Evolutionary conservation across 2,329 filamentous ascomycete genomes (phyloP).

Genomic region (Lachnellula hyalina): DNA sequence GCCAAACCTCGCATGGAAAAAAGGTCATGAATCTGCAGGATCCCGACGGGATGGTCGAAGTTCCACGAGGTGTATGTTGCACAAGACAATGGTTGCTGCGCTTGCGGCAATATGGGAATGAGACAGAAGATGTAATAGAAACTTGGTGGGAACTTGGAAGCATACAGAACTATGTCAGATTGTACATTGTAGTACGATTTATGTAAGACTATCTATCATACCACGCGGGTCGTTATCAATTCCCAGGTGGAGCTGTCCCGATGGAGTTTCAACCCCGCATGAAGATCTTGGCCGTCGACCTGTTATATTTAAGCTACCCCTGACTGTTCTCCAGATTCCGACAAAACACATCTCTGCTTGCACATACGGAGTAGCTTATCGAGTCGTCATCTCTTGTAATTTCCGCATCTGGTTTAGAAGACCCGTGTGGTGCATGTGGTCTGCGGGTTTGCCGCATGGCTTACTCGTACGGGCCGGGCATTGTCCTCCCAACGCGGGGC

Average conservation of each 20-base stretch:
- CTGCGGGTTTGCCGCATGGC: neutral
- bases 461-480: neutral
- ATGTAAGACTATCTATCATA: neutral
- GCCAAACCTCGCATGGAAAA: neutral
- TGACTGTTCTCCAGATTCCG: neutral
- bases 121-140: neutral
- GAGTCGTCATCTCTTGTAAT: neutral
- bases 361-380: too few species aligned
- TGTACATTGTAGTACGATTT: neutral
- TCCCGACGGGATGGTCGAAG: conserved; percentile 2
- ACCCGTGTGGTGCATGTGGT: neutral
- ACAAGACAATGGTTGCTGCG: neutral
- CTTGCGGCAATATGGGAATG: neutral
- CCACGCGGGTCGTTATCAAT: neutral
- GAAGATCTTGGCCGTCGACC: neutral
- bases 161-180: neutral
- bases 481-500: neutral
- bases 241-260: neutral
- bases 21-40: conserved; percentile 4
- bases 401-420: neutral
- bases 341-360: neutral
- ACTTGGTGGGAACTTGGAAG: neutral
- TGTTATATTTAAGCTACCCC: neutral
- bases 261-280: neutral
- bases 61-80: neutral